Percentiles rank a stretch among this genome's conserved stretches.
Conservation (phyloP, 306 rosid genomes). For the Castanospermum australe region DNA sequence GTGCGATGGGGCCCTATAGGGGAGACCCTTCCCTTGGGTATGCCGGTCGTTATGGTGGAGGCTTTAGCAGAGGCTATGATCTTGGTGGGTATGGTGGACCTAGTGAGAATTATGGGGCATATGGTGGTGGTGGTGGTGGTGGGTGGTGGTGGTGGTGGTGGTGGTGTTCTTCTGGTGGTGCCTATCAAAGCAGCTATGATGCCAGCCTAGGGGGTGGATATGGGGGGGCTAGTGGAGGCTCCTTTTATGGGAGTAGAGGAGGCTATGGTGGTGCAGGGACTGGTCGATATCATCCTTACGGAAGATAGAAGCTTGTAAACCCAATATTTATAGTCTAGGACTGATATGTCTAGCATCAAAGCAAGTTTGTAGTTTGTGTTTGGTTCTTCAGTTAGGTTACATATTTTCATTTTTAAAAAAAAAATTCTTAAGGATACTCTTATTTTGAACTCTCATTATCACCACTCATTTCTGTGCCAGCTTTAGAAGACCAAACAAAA, state of each 20-base stretch:
- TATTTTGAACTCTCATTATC: not conserved
- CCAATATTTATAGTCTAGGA: conserved; percentile 36
- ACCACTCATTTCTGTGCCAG: conserved; percentile 4
- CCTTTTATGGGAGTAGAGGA: conserved; percentile 87
- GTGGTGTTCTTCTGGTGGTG: conserved; percentile 54
- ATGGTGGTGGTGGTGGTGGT: conserved; percentile 44
- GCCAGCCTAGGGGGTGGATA: conserved; percentile 69
- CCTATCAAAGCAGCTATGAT: conserved; percentile 70
- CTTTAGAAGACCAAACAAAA: conserved; percentile 12
- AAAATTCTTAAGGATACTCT: conserved; percentile 3
- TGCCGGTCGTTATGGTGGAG: conserved; percentile 81
- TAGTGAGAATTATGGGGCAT: conserved; percentile 73
- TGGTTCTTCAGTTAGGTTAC: conserved; percentile 27
- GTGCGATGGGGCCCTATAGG: conserved; percentile 78
- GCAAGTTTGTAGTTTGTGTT: conserved; percentile 32
- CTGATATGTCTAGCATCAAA: conserved; percentile 30
- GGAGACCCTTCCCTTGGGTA: conserved; percentile 81
- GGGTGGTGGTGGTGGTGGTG: conserved; percentile 41
- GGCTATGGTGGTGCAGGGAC: conserved; percentile 74
- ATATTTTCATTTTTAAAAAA: conserved; percentile 17
- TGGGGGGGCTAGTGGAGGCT: conserved; percentile 70
- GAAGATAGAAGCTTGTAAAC: conserved; percentile 56
- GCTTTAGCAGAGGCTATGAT: conserved; percentile 82
- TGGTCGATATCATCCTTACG: conserved; percentile 93
- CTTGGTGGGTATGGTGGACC: conserved; percentile 87